A percentile compares a stretch with the other conserved stretches of the same genome.
These are phyloP conservation scores for Mortierella sp. DNA, from an alignment of 371 early-diverging fungal species.

Conservation along the genomic window DNA sequence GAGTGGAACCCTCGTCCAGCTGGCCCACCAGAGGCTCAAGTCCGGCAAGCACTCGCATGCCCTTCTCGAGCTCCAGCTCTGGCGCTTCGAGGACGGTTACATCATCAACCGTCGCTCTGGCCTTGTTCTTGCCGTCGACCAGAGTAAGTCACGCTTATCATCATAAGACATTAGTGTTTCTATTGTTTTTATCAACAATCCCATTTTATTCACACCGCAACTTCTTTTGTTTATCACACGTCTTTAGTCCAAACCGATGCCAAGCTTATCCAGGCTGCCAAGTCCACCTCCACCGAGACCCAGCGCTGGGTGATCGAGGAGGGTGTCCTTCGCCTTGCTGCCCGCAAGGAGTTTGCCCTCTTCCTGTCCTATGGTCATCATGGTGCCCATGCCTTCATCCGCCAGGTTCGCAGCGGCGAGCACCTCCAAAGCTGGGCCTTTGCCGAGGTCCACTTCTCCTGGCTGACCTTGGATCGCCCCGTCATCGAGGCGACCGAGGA, in stretches of 20 bases:
- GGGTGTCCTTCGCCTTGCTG: constrained; percentile 43
- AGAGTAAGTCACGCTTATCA: constrained; percentile 58
- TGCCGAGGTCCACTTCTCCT: constrained; percentile 51
- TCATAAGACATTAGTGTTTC: neutral
- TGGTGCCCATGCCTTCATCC: constrained; percentile 42
- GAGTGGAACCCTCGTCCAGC: constrained; percentile 28
- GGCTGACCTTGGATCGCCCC: constrained; percentile 46
- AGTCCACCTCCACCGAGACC: constrained; percentile 19
- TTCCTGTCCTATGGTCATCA: constrained; percentile 50
- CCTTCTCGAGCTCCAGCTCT: constrained; percentile 61
- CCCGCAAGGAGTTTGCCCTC: constrained; percentile 38
- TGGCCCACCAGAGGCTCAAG: constrained; percentile 48
- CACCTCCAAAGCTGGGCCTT: constrained; percentile 38
- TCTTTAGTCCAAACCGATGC: constrained; percentile 38
- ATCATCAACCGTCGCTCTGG: constrained; percentile 62
- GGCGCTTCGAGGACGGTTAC: constrained; percentile 64
- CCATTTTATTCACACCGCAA: neutral
- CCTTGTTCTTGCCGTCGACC: constrained; percentile 49
- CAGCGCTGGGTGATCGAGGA: constrained; percentile 47
- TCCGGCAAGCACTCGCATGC: constrained; percentile 55
- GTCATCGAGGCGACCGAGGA: constrained; percentile 57
- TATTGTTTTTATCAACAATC: neutral
- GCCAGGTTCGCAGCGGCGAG: constrained; percentile 44
- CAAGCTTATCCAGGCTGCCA: constrained; percentile 30
- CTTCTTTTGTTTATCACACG: neutral